Percentiles rank a stretch among this genome's conserved stretches.
These are phyloP conservation scores for Phialophora expanda DNA, from an alignment of 2,329 filamentous ascomycete species.

Conservation along the genomic window DNA sequence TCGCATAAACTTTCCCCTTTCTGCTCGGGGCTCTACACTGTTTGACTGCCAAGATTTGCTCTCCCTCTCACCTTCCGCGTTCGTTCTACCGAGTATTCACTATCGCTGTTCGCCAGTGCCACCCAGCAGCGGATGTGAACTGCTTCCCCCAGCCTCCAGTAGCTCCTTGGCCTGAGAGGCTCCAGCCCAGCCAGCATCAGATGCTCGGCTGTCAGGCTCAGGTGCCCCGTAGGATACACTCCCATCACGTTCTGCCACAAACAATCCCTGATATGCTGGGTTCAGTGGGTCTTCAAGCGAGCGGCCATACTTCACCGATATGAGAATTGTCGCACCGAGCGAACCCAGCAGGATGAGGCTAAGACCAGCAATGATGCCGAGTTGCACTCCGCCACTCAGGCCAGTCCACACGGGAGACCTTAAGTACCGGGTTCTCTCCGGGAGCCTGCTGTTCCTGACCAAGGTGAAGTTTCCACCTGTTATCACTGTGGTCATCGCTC, in stretches of 20 bases:
- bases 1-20: not conserved
- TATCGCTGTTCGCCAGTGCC: not conserved
- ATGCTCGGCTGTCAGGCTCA: not conserved
- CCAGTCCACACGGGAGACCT: not conserved
- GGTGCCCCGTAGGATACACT: not conserved
- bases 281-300: constrained; percentile 7
- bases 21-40: too few species aligned
- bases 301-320: not conserved
- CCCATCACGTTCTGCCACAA: not conserved
- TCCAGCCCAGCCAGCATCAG: not conserved
- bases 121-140: not conserved
- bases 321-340: not conserved
- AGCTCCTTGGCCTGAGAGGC: not conserved
- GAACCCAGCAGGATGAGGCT: not conserved
- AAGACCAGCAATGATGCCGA: not conserved
- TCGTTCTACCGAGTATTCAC: not conserved
- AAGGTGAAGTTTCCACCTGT: constrained; percentile 4
- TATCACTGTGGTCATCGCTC: constrained; percentile 3
- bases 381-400: constrained; percentile 1
- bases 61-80: too few species aligned
- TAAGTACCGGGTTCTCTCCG: not conserved
- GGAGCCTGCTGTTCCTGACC: not conserved
- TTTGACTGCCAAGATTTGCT: not conserved
- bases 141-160: not conserved
- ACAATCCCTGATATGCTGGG: not conserved